Evolutionary conservation across 768 basidiomycete genomes (phyloP), one percentile per base, ranked within the genome.

Genomic region (Dioszegia hungarica): DNA sequence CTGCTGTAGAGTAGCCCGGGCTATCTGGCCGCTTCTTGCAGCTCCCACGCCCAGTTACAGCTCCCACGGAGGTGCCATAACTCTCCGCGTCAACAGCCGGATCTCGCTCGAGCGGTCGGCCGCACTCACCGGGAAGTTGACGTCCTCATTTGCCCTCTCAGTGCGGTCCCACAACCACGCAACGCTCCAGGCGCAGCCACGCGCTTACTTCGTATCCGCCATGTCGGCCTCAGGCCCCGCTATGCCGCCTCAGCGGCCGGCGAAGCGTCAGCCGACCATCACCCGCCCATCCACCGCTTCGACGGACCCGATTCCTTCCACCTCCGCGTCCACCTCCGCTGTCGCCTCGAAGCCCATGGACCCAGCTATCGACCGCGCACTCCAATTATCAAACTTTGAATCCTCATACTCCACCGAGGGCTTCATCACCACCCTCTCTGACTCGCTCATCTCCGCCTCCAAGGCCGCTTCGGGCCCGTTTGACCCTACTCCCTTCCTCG

Each of bases 401-500:
- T 48, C 54, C 33, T 59, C 64, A 22, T 72, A 72, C 77, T 88
- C 92, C 72, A 85, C 90, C 59, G 88, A 90, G 63, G 90, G 93
- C 56, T 92, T 94, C 65, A 83, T 97, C 47, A 85, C 85, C 20
- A 82, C 83, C 5, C 81, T 91, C 50, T 91, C 89, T 20, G 93
- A 95, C 79, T 90, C 83, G 74, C 81, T 92, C 50, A 94, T 95
- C 60, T 77, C 84, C 9, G 84, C 89, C 66, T 94, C 92, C 33
- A 90, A 91, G 75, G 82, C 81, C 38, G 83, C 85, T 69, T 80
- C 89, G 27, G 91, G 89, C 51, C 90, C 93, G n/a, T 94, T 94
- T 68, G 86, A 94, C 68, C 90, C 93, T 4, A 86, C 87, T 67
- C 90, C 93, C 0, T 95, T 97, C 77, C 88, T 97, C 59, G 80